Percentiles rank a stretch among this genome's conserved stretches.
These are phyloP conservation scores for Geotrichum klebahnii DNA, from an alignment of 1,139 yeast species.

Conservation along the genomic window DNA sequence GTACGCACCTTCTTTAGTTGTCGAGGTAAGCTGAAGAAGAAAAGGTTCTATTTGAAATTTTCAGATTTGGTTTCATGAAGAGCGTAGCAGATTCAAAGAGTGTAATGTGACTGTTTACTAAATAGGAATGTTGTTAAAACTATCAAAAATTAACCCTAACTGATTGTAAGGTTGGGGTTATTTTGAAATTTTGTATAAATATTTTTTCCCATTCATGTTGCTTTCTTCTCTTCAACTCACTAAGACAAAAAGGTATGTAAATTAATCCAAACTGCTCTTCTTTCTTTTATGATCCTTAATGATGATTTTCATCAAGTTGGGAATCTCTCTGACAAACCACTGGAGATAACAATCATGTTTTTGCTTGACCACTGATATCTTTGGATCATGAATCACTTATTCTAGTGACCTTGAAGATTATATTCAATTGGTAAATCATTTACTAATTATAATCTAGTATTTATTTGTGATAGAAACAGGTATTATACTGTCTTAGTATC, in stretches of 20 bases:
- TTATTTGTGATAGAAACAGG: no score
- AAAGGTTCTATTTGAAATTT: not conserved
- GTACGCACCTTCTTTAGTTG: constrained; percentile 27
- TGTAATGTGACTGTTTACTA: constrained; percentile 2
- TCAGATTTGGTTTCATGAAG: not conserved
- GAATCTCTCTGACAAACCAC: constrained; percentile 41
- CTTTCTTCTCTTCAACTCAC: not conserved
- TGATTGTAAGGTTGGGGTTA: not conserved
- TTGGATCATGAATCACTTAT: not conserved
- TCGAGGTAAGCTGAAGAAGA: constrained; percentile 7
- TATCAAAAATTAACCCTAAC: not conserved
- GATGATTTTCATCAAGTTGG: constrained; percentile 37
- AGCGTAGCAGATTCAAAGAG: no score
- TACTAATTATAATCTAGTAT: no score
- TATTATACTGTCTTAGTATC: not conserved
- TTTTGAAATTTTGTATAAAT: not conserved
- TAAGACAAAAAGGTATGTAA: not conserved
- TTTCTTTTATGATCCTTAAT: constrained; percentile 15
- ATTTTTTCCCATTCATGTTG: not conserved
- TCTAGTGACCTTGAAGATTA: no score
- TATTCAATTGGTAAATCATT: no score
- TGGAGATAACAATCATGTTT: constrained; percentile 32
- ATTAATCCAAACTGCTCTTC: not conserved
- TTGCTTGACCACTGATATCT: constrained; percentile 35
- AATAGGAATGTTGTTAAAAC: not conserved